Evolutionary conservation across 345 rosid genomes (phyloP), one percentile per base, ranked within the genome.

Genomic region (Noccaea bulbosa): DNA sequence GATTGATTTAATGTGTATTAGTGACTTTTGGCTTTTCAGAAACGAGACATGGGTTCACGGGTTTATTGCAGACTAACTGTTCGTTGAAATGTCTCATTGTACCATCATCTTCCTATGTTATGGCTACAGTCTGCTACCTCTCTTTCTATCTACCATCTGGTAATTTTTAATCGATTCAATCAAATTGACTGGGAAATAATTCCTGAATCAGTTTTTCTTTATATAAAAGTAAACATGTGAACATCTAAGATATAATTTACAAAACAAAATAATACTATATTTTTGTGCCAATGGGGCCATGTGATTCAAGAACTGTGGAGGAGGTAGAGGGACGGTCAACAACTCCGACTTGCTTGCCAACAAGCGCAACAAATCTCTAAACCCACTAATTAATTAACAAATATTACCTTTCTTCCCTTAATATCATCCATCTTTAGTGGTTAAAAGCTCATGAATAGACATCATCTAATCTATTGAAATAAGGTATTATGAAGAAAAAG

Each of bases 301-400:
- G 48, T 73, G 59, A 17, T 55, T 65, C 30, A 65, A 43, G 55
- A 47, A 67, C 62, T 38, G 46, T 43, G 70, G 78, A 56, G 68
- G 69, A 73, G 71, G n/a, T 66, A 78, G 81, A 74, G 80, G 69
- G 89, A 35, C 57, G 84, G 82, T 85, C 91, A 89, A 84, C 94
- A 78, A 88, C 88, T 82, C 88, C 83, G 89, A 86, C 94, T 85
- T 61, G 78, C 85, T 82, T 78, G 40, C 79, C 83, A 78, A 79
- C 89, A 73, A 81, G 72, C 67, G 66, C 35, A 88, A 65, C 12
- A 50, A 40, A 24, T 41, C 9, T 68, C 22, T 30, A 1, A 40
- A 34, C 41, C 58, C 27, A 17, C 40, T 5, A 2, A 14, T 46
- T 22, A 5, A 6, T 61, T 11, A 15, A 40, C 44, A 37, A 64